These are phyloP conservation scores for Onygenales sp. DNA, from an alignment of 2,329 filamentous ascomycete species.

Conservation along the genomic window DNA sequence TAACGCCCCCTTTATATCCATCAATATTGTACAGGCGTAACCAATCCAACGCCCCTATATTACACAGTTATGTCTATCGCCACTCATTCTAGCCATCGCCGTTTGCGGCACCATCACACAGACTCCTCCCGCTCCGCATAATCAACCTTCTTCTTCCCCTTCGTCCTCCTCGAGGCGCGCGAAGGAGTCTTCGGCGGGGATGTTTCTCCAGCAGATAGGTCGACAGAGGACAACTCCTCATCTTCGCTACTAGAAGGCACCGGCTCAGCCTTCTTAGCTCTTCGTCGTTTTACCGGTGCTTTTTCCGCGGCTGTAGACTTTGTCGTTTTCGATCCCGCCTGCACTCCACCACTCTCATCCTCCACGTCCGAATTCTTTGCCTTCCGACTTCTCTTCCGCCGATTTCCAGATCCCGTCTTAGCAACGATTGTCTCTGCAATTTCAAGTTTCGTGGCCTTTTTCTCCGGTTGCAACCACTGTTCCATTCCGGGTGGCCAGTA, in stretches of 20 bases:
- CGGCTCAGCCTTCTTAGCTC: not conserved
- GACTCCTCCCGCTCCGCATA: slow-evolving; percentile 1
- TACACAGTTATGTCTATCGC: too few species aligned
- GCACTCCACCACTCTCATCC: not conserved
- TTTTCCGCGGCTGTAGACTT: not conserved
- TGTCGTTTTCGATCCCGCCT: not conserved
- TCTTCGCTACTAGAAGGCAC: not conserved
- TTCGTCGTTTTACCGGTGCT: not conserved
- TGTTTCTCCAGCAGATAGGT: not conserved
- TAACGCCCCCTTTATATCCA: not conserved
- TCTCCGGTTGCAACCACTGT: slow-evolving; percentile 76
- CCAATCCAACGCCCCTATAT: not conserved
- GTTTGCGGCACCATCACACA: not conserved
- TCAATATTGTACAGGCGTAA: not conserved
- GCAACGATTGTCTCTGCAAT: slow-evolving; percentile 7
- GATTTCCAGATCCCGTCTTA: not conserved
- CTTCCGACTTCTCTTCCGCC: not conserved
- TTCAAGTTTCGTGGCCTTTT: slow-evolving; percentile 26
- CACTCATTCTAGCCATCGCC: too few species aligned
- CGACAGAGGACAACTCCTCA: not conserved
- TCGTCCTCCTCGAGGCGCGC: not conserved
- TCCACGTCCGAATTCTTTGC: not conserved
- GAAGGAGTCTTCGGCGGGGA: not conserved
- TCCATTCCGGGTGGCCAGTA: slow-evolving; percentile 90
- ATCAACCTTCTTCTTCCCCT: slow-evolving; percentile 1